Conservation (phyloP, 1,139 yeast genomes). For the Candida sanyaensis region DNA sequence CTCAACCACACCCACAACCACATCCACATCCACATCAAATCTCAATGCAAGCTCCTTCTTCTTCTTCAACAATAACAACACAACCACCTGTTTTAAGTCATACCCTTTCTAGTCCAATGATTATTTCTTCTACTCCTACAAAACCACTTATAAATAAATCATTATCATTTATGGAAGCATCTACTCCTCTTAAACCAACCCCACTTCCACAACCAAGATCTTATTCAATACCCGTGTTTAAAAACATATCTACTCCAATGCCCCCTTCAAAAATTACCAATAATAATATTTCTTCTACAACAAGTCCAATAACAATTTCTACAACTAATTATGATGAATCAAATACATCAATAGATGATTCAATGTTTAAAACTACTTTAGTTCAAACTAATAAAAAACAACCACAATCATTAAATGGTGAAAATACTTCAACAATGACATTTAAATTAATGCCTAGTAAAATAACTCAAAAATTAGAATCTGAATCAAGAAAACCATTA, state of each 20-base stretch:
- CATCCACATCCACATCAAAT: neutral
- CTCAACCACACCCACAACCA: too few relatives aligned
- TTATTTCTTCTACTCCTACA: constrained; percentile 24
- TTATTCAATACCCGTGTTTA: constrained; percentile 9
- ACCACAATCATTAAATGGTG: constrained; percentile 35
- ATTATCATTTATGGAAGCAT: constrained; percentile 6
- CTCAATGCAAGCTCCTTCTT: constrained; percentile 1
- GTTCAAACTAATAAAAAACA: constrained; percentile 40
- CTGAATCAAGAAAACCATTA: constrained; percentile 29
- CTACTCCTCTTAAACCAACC: constrained; percentile 3
- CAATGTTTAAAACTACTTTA: constrained; percentile 3
- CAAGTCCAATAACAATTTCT: neutral
- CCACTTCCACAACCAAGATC: constrained; percentile 10
- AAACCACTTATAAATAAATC: constrained; percentile 18
- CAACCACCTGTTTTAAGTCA: constrained; percentile 20
- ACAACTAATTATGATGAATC: constrained; percentile 1
- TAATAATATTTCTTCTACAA: neutral
- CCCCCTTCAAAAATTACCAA: constrained; percentile 3
- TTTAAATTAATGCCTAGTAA: constrained; percentile 40
- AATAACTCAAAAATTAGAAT: constrained; percentile 16
- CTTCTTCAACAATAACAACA: constrained; percentile 7
- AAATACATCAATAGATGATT: neutral
- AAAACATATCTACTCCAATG: constrained; percentile 7
- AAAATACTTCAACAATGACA: constrained; percentile 37
- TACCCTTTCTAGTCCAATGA: constrained; percentile 23